These are phyloP conservation scores for Penstemon davidsonii DNA, from an alignment of 257 asterid species.

Conservation along the genomic window DNA sequence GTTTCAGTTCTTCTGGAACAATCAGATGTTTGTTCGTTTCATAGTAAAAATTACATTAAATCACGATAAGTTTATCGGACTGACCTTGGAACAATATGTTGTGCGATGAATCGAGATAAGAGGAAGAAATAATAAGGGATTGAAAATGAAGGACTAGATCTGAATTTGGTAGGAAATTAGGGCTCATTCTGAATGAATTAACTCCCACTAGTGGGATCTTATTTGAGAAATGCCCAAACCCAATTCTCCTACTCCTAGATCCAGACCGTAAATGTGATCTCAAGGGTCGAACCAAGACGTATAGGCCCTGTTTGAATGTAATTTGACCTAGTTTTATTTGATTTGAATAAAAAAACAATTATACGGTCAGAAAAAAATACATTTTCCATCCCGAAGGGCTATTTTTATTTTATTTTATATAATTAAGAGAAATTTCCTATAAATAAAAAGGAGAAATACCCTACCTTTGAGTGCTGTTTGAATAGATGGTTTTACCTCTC, in stretches of 20 bases:
- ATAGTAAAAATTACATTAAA: not conserved
- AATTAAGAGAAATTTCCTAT: too few species aligned
- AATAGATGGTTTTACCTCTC: not conserved
- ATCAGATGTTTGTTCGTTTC: too few species aligned
- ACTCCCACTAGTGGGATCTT: not conserved
- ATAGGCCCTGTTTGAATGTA: too few species aligned
- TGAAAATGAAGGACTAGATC: not conserved
- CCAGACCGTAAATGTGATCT: too few species aligned
- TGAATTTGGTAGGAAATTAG: not conserved
- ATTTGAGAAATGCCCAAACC: constrained; percentile 3
- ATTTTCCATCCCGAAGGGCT: too few species aligned
- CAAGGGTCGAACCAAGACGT: too few species aligned
- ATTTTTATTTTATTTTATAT: too few species aligned
- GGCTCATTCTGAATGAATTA: constrained; percentile 2
- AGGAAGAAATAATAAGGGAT: not conserved
- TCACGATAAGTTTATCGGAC: constrained; percentile 3
- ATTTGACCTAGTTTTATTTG: not conserved
- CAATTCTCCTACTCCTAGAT: not conserved
- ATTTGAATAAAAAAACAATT: not conserved
- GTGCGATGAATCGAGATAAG: constrained; percentile 13
- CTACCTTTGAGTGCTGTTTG: not conserved
- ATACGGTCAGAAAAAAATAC: too few species aligned
- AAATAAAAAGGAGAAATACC: too few species aligned
- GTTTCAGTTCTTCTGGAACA: too few species aligned
- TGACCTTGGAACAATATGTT: constrained; percentile 21